These are phyloP conservation scores for Penicillium turbatum DNA, from an alignment of 495 filamentous ascomycete genomes.

Conservation along the genomic window DNA sequence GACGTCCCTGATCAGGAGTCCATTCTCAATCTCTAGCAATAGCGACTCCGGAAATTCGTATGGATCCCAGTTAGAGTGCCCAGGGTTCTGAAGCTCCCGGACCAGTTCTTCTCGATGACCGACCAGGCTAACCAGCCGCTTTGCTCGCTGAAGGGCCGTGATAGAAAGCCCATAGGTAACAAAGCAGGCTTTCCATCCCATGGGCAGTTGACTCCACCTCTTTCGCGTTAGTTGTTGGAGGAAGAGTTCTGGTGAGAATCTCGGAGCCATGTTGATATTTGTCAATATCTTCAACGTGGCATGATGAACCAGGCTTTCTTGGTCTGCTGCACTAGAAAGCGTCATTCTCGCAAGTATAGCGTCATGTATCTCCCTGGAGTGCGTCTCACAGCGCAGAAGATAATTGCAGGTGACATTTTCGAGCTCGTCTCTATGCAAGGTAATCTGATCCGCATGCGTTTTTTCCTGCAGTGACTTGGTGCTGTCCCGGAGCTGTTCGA, in stretches of 20 bases:
- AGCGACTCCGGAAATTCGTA: slow-evolving; percentile 52
- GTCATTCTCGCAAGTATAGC: too few relatives aligned
- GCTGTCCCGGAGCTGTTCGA: neutral
- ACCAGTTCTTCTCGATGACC: slow-evolving; percentile 34
- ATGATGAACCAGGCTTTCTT: too few relatives aligned
- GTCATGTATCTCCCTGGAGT: too few relatives aligned
- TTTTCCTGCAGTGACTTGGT: neutral
- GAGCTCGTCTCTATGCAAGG: neutral
- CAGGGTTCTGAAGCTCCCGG: slow-evolving; percentile 50
- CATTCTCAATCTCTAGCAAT: slow-evolving; percentile 62
- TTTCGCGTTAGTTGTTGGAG: slow-evolving; percentile 16
- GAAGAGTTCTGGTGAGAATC: slow-evolving; percentile 6
- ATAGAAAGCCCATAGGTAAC: slow-evolving; percentile 20
- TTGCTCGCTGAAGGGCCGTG: slow-evolving; percentile 37
- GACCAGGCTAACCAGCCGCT: slow-evolving; percentile 23
- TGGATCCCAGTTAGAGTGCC: slow-evolving; percentile 53
- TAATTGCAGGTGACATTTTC: too few relatives aligned
- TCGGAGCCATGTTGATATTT: neutral
- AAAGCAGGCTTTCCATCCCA: neutral
- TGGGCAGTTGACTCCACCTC: neutral
- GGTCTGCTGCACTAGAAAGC: too few relatives aligned
- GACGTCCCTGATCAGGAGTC: slow-evolving; percentile 55
- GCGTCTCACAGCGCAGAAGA: too few relatives aligned
- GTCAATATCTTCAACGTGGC: neutral
- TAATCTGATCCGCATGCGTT: neutral